Conservation (phyloP, 163 green algal species). For the Scenedesmus sp. region DNA sequence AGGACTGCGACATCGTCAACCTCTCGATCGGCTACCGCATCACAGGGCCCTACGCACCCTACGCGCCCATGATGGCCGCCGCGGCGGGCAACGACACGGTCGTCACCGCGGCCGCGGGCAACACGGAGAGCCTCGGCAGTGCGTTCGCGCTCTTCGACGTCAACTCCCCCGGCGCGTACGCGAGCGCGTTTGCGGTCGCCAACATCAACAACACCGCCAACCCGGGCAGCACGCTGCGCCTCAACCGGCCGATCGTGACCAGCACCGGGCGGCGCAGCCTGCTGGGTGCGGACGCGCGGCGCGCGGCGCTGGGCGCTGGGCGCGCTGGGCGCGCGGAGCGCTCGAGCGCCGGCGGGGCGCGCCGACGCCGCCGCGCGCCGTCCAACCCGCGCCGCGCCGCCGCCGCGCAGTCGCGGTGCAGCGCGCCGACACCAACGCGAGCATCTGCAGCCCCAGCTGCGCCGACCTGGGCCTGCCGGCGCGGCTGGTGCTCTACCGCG, state of each 20-base stretch:
- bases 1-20: conserved; percentile 7
- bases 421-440: background rate
- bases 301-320: too few relatives aligned
- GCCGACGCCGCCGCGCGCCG: too few relatives aligned
- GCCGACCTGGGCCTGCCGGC: background rate
- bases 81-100: background rate
- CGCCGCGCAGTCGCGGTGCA: conserved; percentile 8
- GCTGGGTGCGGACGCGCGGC: background rate
- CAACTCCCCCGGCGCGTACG: background rate
- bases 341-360: background rate
- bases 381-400: too few relatives aligned
- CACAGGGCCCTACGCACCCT: background rate
- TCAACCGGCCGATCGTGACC: background rate
- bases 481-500: background rate
- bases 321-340: background rate
- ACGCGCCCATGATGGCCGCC: background rate
- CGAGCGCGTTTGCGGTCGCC: background rate
- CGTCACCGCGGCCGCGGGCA: background rate
- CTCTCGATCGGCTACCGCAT: background rate
- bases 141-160: background rate
- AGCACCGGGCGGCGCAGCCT: background rate
- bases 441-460: conserved; percentile 14
- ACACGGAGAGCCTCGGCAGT: background rate
- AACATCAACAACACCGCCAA: conserved; percentile 14
- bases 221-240: background rate